Percentiles rank a stretch among this genome's conserved stretches.
Evolutionary conservation across 73 alveolate genomes (phyloP).

Genomic region (Paramecium sonneborni): DNA sequence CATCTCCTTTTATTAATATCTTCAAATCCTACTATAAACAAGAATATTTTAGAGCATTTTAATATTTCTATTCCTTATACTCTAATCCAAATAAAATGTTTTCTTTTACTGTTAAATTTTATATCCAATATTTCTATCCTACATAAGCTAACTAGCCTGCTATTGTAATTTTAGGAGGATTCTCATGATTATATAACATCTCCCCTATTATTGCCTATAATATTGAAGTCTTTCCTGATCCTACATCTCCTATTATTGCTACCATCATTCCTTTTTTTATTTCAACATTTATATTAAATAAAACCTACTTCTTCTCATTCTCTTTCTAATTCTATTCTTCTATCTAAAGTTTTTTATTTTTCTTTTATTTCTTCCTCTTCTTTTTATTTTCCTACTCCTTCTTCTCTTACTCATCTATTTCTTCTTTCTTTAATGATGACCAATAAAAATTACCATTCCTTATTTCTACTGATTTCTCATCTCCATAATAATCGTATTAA

Average conservation of each 20-base stretch:
- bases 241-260: slow-evolving; percentile 68
- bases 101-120: slow-evolving; percentile 67
- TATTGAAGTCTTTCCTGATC: slow-evolving; percentile 68
- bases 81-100: slow-evolving; percentile 80
- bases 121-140: slow-evolving; percentile 53
- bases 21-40: slow-evolving; percentile 79
- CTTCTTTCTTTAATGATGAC: slow-evolving; percentile 25
- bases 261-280: slow-evolving; percentile 25
- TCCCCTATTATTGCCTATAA: slow-evolving; percentile 63
- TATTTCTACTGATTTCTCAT: slow-evolving; percentile 43
- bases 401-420: background rate
- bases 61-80: slow-evolving; percentile 72
- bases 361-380: background rate
- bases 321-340: background rate
- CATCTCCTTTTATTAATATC: slow-evolving; percentile 75
- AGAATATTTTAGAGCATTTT: slow-evolving; percentile 73
- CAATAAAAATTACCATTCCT: slow-evolving; percentile 60
- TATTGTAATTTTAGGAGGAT: background rate
- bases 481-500: background rate
- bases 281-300: slow-evolving; percentile 11
- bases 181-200: background rate
- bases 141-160: slow-evolving; percentile 58
- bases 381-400: background rate
- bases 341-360: background rate
- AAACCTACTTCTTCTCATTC: background rate